Evolutionary conservation across 2,329 filamentous ascomycete genomes (phyloP).

Genomic region (Arthrobotrys megalospora): DNA sequence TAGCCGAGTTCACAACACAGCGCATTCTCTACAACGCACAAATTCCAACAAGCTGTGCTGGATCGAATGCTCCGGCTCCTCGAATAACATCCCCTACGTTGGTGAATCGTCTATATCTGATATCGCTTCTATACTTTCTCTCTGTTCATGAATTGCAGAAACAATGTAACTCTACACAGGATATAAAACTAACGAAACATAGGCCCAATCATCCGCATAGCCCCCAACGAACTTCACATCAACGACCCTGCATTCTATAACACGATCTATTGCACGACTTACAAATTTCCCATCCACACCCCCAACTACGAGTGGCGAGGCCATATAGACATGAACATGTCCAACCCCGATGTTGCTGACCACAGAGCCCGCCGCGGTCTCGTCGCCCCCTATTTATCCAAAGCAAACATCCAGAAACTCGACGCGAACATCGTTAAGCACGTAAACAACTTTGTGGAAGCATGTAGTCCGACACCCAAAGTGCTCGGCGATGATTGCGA

Average conservation of each 20-base stretch:
- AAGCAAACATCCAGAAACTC: constrained; percentile 30
- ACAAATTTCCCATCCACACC: constrained; percentile 23
- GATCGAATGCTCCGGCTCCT: neutral
- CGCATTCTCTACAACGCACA: neutral
- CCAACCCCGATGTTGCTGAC: neutral
- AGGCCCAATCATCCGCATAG: constrained; percentile 46
- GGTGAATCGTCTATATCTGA: no score
- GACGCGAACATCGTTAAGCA: constrained; percentile 22
- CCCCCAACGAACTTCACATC: constrained; percentile 43
- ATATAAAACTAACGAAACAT: neutral
- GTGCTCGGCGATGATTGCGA: neutral
- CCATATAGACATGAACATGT: constrained; percentile 3
- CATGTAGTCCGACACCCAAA: constrained; percentile 1
- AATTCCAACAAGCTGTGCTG: neutral
- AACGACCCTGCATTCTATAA: constrained; percentile 34
- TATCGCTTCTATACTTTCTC: no score
- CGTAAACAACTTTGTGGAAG: constrained; percentile 15
- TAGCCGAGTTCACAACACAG: neutral
- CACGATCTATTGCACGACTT: neutral
- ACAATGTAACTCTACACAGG: no score
- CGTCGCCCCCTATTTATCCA: constrained; percentile 22
- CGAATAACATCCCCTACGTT: no score
- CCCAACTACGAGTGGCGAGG: constrained; percentile 13
- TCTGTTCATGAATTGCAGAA: no score
- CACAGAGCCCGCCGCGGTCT: constrained; percentile 21